Conservation (phyloP, 805 yeast genomes). For the Tetrapisispora phaffii region DNA sequence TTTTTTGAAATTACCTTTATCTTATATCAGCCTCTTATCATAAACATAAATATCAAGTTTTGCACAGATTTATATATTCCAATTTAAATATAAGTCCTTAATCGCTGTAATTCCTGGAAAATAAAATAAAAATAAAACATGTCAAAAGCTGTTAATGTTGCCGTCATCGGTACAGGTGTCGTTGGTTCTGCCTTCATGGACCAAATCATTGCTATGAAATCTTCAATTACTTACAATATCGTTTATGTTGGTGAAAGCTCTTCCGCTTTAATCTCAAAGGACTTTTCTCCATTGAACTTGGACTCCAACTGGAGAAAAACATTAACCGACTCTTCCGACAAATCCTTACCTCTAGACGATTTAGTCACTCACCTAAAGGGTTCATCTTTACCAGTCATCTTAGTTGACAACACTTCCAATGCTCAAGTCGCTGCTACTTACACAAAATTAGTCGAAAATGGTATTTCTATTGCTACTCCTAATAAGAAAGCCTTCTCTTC, state of each 20-base stretch:
- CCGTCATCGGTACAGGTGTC: constrained; percentile 81
- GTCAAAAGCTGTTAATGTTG: constrained; percentile 53
- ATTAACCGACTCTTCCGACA: constrained; percentile 36
- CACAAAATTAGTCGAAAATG: constrained; percentile 60
- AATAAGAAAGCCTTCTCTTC: constrained; percentile 95
- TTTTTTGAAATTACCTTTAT: too few relatives aligned
- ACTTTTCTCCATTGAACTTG: constrained; percentile 58
- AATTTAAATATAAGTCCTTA: background rate
- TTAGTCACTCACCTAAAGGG: constrained; percentile 53
- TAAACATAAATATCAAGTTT: too few relatives aligned
- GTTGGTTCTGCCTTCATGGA: constrained; percentile 87
- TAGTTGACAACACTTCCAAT: constrained; percentile 92
- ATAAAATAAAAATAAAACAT: constrained; percentile 20
- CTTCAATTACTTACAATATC: constrained; percentile 63
- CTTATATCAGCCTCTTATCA: too few relatives aligned
- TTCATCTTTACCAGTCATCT: constrained; percentile 65
- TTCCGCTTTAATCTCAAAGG: constrained; percentile 56
- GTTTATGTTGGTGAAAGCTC: constrained; percentile 69
- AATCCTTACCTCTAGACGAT: constrained; percentile 44
- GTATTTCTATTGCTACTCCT: constrained; percentile 94
- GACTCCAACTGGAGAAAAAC: constrained; percentile 46
- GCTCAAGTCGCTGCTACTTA: constrained; percentile 67
- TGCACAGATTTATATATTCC: too few relatives aligned
- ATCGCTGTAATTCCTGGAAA: background rate
- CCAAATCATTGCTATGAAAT: constrained; percentile 58